Evolutionary conservation across 192 early-diverging fungal genomes (phyloP), one percentile per base, ranked within the genome.

Genomic region (Coemansia sp.): DNA sequence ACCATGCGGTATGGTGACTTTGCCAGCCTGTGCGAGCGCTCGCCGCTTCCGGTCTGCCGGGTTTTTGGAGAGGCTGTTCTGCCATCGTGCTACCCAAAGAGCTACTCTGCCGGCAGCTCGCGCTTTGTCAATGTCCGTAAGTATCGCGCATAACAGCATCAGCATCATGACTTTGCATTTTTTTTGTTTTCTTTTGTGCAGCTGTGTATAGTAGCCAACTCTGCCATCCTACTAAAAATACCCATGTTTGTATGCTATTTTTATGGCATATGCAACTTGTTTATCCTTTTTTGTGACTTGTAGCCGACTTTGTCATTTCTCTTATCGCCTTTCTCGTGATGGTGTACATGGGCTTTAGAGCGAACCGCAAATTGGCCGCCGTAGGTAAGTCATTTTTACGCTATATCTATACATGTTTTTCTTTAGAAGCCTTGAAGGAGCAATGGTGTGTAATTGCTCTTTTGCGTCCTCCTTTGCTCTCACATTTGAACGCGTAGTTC

Each of bases 1-100:
- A 56, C 64, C 18, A 83, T 83, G 80, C 71, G 72, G 51, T 83
- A 77, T 70, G 80, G 80, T 59, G 80, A 83, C 71, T 83, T 83
- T 75, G 58, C 68, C 40, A 74, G 63, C 17, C 69, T 83, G 54
- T 83, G 80, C 67, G 66, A 78, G 66, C 75, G 75, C 52, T 69
- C 80, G 58, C 61, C 72, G 60, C 72, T 83, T 31, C 80, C 80
- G 10, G 72, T 64, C 10, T 83, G 80, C 69, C 75, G 75, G 11
- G 55, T 83, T 51, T 83, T 83, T 75, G 72, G 63, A 51, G 52
- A 77, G 29, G 66, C 28, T 6, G 72, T 69, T 20, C 38, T 71
- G 61, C 80, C 75, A 30, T 57, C 57, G 4, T 83, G 80, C 71
- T 52, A 64, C 38, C 54, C 71, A 56, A 65, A 72, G 28, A 50